Evolutionary conservation across 495 filamentous ascomycete species (phyloP), one percentile per base, ranked within the genome.

Genomic region (Amphirosellinia nigrospora): DNA sequence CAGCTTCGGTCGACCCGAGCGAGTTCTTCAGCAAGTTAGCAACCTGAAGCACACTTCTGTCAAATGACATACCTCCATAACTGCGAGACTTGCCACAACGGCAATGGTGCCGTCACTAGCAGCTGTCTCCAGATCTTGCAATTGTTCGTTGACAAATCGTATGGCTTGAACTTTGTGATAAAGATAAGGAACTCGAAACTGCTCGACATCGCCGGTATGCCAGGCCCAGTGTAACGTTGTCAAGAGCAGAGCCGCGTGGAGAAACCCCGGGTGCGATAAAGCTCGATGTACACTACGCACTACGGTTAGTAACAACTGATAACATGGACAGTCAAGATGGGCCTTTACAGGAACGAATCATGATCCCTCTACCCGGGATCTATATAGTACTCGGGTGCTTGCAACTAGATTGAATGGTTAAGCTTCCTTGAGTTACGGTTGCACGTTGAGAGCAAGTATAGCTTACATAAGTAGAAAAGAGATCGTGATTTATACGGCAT

Each of bases 61-160:
- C 43, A 50, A 38, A 48, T 41, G 21, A 64, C 73, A 53, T 73
- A 81, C 81, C 73, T 83, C 80, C 58, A 79, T 79, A n/a, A 79
- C 73, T 10, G 79, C 78, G 28, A 83, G 72, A 34, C 74, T 76
- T 50, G 79, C 77, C 16, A 83, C 78, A 10, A 79, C 78, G 34
- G 76, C 77, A 39, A 83, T 79, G 2, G 77, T 77, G 58, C 75
- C 76, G 67, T 81, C 80, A 55, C 73, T 77, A 15, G 77, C 68
- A 41, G 73, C 77, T 16, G 71, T 77, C 16, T 74, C 68, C 10
- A 75, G 71, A 30, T 71, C 70, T 48, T 68, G 70, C 38, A 82
- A 46, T 69, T 82, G 77, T 55, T 81, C 73, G 23, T 77, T 82
- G 64, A 82, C 81, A 36, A 81, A 78, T 64, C 73, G 73, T 72